phyloP scores from a whole-genome alignment of 2,329 filamentous ascomycete genomes.

The Fusarium nygamai region DNA sequence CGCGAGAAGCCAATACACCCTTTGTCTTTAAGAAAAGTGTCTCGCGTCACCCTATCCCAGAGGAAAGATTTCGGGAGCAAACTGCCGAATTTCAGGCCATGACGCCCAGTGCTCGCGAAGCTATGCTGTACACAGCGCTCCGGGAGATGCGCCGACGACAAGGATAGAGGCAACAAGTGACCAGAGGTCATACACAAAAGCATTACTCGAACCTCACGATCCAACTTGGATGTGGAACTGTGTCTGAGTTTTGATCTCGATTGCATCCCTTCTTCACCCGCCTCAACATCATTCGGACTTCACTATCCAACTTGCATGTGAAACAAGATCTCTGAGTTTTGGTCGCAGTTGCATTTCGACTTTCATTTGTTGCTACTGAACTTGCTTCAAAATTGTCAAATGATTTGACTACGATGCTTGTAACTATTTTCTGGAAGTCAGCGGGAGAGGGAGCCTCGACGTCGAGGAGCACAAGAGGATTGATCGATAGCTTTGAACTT shows the following conservation, averaged over 20 bases:
- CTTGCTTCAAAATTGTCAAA: neutral
- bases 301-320: constrained; percentile 7
- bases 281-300: neutral
- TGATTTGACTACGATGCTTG: too few species aligned
- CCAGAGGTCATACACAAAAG: neutral
- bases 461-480: neutral
- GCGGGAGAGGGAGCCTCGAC: neutral
- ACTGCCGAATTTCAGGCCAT: neutral
- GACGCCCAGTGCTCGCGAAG: neutral
- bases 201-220: neutral
- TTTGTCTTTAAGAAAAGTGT: neutral
- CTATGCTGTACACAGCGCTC: neutral
- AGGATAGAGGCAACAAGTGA: neutral
- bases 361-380: neutral
- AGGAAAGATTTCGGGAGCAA: neutral
- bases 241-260: neutral
- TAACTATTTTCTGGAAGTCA: neutral
- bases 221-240: neutral
- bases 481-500: neutral
- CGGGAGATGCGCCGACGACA: neutral
- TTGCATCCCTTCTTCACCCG: neutral
- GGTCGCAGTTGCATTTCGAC: constrained; percentile 13
- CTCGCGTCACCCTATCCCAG: fast-evolving
- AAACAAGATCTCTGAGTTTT: constrained; percentile 8
- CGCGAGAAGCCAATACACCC: neutral